A percentile compares a stretch with the other conserved stretches of the same genome.
These are phyloP conservation scores for Fusarium globosum DNA, from an alignment of 2,329 filamentous ascomycete species.

Conservation along the genomic window DNA sequence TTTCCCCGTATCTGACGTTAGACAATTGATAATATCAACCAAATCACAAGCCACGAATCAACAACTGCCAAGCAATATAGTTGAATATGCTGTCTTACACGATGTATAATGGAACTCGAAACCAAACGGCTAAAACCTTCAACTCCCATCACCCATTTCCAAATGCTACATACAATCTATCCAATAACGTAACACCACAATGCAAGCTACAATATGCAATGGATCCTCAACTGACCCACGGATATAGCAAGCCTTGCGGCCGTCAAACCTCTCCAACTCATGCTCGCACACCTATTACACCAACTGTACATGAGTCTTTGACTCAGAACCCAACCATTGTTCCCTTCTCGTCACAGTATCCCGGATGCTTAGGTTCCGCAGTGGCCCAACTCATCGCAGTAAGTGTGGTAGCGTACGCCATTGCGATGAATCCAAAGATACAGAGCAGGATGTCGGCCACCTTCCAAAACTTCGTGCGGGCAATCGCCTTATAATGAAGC, in stretches of 20 bases:
- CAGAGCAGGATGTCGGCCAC: slow-evolving; percentile 79
- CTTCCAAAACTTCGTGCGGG: slow-evolving; percentile 74
- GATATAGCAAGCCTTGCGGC: slow-evolving; percentile 27
- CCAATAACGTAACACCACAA: slow-evolving; percentile 33
- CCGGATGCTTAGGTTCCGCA: slow-evolving; percentile 61
- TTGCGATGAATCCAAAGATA: slow-evolving; percentile 84
- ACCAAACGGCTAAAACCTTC: slow-evolving; percentile 11
- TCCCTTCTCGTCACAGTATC: slow-evolving; percentile 62
- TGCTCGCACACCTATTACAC: neutral
- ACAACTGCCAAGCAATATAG: neutral
- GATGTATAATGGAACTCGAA: slow-evolving; percentile 10
- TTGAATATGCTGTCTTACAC: neutral
- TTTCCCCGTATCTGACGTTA: no score
- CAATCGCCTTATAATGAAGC: slow-evolving; percentile 86
- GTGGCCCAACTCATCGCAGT: slow-evolving; percentile 89
- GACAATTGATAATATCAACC: slow-evolving; percentile 12
- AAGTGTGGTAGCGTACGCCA: slow-evolving; percentile 90
- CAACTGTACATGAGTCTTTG: neutral
- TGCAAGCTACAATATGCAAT: slow-evolving; percentile 37
- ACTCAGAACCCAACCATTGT: slow-evolving; percentile 39
- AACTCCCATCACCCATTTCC: slow-evolving; percentile 26
- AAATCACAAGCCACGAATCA: neutral
- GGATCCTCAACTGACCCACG: slow-evolving; percentile 19
- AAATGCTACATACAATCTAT: slow-evolving; percentile 43
- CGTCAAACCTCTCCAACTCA: slow-evolving; percentile 4